A percentile compares a stretch with the other conserved stretches of the same genome.
These are phyloP conservation scores for Pelargonium myrrhifolium DNA, from an alignment of 441 rosid genomes.

Conservation along the genomic window DNA sequence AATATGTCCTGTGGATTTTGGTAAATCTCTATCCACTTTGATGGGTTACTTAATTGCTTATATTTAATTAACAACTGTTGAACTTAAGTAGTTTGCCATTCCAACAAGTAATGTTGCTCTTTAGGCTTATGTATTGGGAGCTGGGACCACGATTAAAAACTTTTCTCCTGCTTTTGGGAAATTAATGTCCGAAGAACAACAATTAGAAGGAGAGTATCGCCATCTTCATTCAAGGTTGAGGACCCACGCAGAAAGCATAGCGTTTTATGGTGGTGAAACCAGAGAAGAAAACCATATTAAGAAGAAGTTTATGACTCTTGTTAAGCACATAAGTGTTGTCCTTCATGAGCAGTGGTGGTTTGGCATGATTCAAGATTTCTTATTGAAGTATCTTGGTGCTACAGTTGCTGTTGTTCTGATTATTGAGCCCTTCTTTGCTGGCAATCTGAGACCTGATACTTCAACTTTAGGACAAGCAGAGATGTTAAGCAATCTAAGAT, in stretches of 20 bases:
- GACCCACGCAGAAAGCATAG: conserved; percentile 98
- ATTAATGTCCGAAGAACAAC: conserved; percentile 89
- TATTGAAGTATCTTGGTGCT: conserved; percentile 96
- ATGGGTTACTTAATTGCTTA: conserved; percentile 6
- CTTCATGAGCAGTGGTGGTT: conserved; percentile 99
- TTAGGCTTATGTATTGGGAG: conserved; percentile 91
- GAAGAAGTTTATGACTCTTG: conserved; percentile 70
- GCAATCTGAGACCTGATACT: conserved; percentile 79
- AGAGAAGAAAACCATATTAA: conserved; percentile 93
- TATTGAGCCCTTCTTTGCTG: conserved; percentile 96
- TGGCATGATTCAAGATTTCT: conserved; percentile 99
- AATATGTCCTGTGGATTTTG: conserved; percentile 92
- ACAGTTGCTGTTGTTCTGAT: conserved; percentile 90
- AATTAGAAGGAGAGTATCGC: conserved; percentile 95
- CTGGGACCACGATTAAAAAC: conserved; percentile 79
- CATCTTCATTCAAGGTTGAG: conserved; percentile 95
- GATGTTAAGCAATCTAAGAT: conserved; percentile 98
- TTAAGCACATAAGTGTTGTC: conserved; percentile 66
- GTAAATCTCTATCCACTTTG: conserved; percentile 35
- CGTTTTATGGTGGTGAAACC: conserved; percentile 92
- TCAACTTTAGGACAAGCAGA: conserved; percentile 94
- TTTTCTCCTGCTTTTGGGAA: conserved; percentile 97
- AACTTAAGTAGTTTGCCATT: conserved; percentile 7
- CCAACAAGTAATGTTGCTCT: conserved; percentile 23
- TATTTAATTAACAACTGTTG: conserved; percentile 9